A percentile compares a stretch with the other conserved stretches of the same genome.
Evolutionary conservation across 768 basidiomycete species (phyloP).

Genomic region (Jaapia argillacea): DNA sequence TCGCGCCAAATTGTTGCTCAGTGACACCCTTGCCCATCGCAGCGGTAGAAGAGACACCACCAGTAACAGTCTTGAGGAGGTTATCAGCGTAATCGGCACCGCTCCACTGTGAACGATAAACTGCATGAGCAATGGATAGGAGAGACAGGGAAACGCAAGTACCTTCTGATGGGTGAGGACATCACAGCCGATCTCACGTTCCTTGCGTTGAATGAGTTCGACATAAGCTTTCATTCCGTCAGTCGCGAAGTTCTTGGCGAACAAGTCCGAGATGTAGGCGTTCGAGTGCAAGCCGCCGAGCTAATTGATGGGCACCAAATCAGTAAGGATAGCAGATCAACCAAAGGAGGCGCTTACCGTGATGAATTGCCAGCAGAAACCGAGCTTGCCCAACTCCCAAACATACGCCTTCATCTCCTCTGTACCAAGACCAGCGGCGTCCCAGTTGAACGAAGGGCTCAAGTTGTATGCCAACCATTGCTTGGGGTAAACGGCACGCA

Average conservation of each 20-base stretch:
- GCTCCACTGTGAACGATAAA: conserved; percentile 56
- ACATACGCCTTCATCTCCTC: conserved; percentile 83
- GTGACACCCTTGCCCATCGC: conserved; percentile 99
- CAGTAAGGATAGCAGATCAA: background rate
- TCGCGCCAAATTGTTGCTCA: conserved; percentile 63
- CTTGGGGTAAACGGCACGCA: conserved; percentile 70
- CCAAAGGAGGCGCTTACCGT: conserved; percentile 45
- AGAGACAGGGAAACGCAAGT: too few species aligned
- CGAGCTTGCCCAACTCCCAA: conserved; percentile 91
- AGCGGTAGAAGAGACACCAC: conserved; percentile 93
- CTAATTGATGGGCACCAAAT: conserved; percentile 25
- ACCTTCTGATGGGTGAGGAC: conserved; percentile 91
- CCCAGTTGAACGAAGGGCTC: conserved; percentile 91
- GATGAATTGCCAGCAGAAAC: conserved; percentile 99
- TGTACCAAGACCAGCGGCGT: conserved; percentile 81
- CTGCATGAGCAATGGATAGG: background rate
- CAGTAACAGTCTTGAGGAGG: conserved; percentile 91
- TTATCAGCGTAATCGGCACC: conserved; percentile 91
- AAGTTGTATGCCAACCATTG: conserved; percentile 98
- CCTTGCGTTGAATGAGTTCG: conserved; percentile 84
- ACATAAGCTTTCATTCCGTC: conserved; percentile 99
- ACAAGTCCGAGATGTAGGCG: conserved; percentile 90
- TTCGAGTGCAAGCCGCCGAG: conserved; percentile 96
- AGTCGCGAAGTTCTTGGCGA: conserved; percentile 79
- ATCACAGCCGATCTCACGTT: conserved; percentile 89